phyloP scores from a whole-genome alignment of 768 basidiomycete species.

The Phylloporus sp. region DNA sequence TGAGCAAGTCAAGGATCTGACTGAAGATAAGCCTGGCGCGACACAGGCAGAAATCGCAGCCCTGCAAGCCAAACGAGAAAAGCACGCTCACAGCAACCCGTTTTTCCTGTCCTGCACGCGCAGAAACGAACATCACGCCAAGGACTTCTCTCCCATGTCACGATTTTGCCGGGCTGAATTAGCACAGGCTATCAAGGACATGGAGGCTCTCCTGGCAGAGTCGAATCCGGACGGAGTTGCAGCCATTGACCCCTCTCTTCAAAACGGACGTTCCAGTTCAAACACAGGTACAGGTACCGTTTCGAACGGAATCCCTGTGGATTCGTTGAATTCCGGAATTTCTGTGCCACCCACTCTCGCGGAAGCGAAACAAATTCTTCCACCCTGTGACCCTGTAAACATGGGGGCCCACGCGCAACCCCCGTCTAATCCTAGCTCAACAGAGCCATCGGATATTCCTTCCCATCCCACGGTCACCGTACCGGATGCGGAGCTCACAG shows the following conservation, averaged over 20 bases:
- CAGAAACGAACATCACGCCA: conserved; percentile 61
- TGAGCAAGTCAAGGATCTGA: conserved; percentile 60
- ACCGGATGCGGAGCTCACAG: conserved; percentile 45
- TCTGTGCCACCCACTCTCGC: conserved; percentile 1
- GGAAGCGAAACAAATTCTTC: conserved; percentile 6
- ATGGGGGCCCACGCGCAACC: conserved; percentile 4
- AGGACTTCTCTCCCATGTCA: conserved; percentile 75
- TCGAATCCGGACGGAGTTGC: conserved; percentile 29
- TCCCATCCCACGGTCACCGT: conserved; percentile 45
- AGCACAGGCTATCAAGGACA: conserved; percentile 56
- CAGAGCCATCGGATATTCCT: conserved; percentile 35
- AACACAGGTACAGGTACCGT: background rate
- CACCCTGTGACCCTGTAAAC: conserved; percentile 1
- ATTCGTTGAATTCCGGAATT: conserved; percentile 2
- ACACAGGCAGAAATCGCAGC: conserved; percentile 45
- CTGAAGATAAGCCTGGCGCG: conserved; percentile 46
- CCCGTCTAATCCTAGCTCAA: conserved; percentile 1
- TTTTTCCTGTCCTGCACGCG: conserved; percentile 71
- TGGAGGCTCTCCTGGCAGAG: conserved; percentile 50
- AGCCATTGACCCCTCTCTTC: conserved; percentile 28
- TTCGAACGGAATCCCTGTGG: conserved; percentile 12
- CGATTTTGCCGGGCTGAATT: conserved; percentile 67
- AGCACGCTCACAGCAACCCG: conserved; percentile 59
- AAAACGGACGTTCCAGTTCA: conserved; percentile 11
- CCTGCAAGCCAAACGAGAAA: conserved; percentile 50